Percentiles rank a stretch among this genome's conserved stretches.
phyloP scores from a whole-genome alignment of 139 green algal genomes.

The Chlorella sp. region DNA sequence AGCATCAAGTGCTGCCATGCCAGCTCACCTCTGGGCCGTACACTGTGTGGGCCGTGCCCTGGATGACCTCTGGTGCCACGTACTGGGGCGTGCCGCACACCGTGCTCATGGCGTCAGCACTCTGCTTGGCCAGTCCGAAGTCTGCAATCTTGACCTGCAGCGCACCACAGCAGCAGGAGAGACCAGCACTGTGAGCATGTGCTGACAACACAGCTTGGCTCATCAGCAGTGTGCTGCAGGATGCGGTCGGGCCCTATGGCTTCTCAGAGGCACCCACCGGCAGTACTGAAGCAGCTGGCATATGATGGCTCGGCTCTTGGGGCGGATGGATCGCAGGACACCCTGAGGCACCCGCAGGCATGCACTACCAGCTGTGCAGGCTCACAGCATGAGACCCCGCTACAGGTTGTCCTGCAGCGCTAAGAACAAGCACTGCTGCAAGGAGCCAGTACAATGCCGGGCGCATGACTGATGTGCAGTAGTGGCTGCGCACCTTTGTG shows the following conservation, averaged over 20 bases:
- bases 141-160: slow-evolving; percentile 61
- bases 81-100: slow-evolving; percentile 90
- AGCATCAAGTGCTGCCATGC: too few relatives aligned
- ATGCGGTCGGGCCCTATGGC: background rate
- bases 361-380: too few relatives aligned
- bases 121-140: slow-evolving; percentile 85
- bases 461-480: background rate
- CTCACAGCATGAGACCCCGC: too few relatives aligned
- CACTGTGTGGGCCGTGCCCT: slow-evolving; percentile 19
- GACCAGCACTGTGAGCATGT: too few relatives aligned
- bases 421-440: background rate
- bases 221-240: background rate
- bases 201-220: too few relatives aligned
- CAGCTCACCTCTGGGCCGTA: slow-evolving; percentile 41
- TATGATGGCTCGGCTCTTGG: background rate
- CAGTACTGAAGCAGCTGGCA: background rate
- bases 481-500: slow-evolving; percentile 10
- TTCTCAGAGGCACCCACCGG: background rate
- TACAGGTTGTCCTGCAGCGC: too few relatives aligned
- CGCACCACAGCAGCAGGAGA: too few relatives aligned
- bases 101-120: slow-evolving; percentile 54
- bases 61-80: slow-evolving; percentile 90
- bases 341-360: background rate
- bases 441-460: background rate
- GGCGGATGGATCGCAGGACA: background rate